Conservation (phyloP, 164 flowering plant genomes). For the Piper longum region DNA sequence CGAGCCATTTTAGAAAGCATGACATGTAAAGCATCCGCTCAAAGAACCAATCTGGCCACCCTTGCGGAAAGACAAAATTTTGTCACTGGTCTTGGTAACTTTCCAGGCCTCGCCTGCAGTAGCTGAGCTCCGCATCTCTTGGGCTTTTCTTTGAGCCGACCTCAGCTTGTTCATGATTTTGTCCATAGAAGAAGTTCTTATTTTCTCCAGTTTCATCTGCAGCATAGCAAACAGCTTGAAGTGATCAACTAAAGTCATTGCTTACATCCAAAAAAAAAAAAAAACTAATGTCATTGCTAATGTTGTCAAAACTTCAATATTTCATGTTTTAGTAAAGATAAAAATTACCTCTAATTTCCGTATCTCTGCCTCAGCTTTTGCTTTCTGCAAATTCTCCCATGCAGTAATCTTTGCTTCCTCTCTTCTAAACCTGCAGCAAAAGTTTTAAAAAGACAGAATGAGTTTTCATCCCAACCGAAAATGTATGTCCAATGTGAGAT, state of each 20-base stretch:
- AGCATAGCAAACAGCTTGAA: neutral
- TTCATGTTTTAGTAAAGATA: neutral
- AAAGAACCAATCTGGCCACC: constrained; percentile 48
- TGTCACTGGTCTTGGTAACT: constrained; percentile 32
- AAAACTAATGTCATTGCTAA: too few species aligned
- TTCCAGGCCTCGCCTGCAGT: constrained; percentile 34
- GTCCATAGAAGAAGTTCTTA: constrained; percentile 88
- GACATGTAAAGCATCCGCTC: constrained; percentile 85
- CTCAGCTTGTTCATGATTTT: constrained; percentile 83
- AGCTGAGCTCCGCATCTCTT: constrained; percentile 71
- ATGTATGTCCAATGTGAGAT: too few species aligned
- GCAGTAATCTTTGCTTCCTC: constrained; percentile 93
- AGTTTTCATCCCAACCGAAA: too few species aligned
- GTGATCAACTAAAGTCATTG: neutral
- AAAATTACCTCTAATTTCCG: constrained; percentile 75
- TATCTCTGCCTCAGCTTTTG: constrained; percentile 92
- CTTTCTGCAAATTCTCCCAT: constrained; percentile 98
- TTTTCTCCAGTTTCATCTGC: constrained; percentile 22
- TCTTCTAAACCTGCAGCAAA: constrained; percentile 37
- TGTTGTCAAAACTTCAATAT: too few species aligned
- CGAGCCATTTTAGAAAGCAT: constrained; percentile 2
- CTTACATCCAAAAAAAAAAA: too few species aligned
- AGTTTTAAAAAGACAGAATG: neutral
- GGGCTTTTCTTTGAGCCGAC: constrained; percentile 81
- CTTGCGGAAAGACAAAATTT: constrained; percentile 33